Conservation (phyloP, 192 early-diverging fungal species). For the Mycoemilia scoparia region DNA sequence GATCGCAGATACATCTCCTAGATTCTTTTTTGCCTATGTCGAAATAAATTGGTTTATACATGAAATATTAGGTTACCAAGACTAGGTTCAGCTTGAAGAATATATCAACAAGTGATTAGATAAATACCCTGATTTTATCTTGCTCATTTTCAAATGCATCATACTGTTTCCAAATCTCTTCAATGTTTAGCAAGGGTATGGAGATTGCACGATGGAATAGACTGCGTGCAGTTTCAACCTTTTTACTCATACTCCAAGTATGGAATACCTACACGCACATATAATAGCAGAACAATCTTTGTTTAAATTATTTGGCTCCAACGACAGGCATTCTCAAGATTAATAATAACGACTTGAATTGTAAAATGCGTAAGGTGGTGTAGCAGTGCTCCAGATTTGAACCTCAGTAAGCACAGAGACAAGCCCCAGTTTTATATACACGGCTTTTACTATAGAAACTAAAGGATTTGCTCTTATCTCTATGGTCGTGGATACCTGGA, state of each 20-base stretch:
- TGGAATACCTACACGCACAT: conserved; percentile 7
- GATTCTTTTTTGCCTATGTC: conserved; percentile 68
- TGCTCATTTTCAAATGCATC: conserved; percentile 78
- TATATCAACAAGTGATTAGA: neutral
- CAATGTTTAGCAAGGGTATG: conserved; percentile 73
- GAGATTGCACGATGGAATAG: conserved; percentile 72
- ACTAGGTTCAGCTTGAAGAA: no score
- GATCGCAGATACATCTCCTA: conserved; percentile 62
- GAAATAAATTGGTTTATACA: conserved; percentile 1
- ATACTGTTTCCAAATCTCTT: conserved; percentile 90
- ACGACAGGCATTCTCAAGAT: no score
- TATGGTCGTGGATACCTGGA: no score
- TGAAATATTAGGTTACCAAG: neutral
- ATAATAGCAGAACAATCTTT: conserved; percentile 1
- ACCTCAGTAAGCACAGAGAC: no score
- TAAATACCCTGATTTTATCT: conserved; percentile 56
- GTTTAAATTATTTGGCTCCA: conserved; percentile 2
- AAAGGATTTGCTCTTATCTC: no score
- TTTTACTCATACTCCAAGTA: conserved; percentile 62
- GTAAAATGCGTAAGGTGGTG: no score
- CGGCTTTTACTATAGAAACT: no score
- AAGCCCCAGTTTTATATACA: no score
- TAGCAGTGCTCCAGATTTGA: no score
- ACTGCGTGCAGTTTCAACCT: conserved; percentile 65
- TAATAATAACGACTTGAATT: no score